phyloP scores from a whole-genome alignment of 2,329 filamentous ascomycete genomes.

The Xylariales sp. region DNA sequence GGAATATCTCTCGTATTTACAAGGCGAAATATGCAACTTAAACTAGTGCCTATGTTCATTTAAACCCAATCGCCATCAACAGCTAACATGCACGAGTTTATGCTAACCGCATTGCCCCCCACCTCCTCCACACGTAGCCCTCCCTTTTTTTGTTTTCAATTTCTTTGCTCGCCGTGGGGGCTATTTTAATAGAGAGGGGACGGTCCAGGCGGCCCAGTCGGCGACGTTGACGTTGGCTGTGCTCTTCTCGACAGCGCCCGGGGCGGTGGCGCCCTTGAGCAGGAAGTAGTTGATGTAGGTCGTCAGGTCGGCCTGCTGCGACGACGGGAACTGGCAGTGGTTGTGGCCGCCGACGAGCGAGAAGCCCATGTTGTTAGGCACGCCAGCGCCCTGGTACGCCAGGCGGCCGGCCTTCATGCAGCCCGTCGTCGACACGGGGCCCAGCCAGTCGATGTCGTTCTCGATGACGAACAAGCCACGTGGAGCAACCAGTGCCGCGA shows the following conservation, averaged over 20 bases:
- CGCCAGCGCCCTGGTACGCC: slow-evolving; percentile 66
- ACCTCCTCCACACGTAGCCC: background rate
- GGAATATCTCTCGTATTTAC: slow-evolving; percentile 9
- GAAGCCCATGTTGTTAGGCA: slow-evolving; percentile 67
- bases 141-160: slow-evolving; percentile 38
- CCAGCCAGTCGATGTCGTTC: slow-evolving; percentile 70
- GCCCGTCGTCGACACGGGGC: slow-evolving; percentile 65
- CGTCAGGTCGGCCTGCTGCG: slow-evolving; percentile 63
- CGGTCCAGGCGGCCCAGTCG: slow-evolving; percentile 57
- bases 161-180: no score
- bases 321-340: slow-evolving; percentile 67
- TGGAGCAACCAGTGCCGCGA: slow-evolving; percentile 67
- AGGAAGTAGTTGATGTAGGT: slow-evolving; percentile 68
- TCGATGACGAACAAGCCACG: slow-evolving; percentile 66
- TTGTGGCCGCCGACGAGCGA: slow-evolving; percentile 65
- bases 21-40: slow-evolving; percentile 4
- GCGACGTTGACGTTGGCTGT: slow-evolving; percentile 53
- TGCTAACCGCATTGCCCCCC: background rate
- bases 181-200: slow-evolving; percentile 49
- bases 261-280: slow-evolving; percentile 51
- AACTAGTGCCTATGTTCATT: background rate
- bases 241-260: slow-evolving; percentile 53
- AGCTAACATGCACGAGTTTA: slow-evolving; percentile 15
- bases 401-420: slow-evolving; percentile 67
- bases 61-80: background rate